Base-by-base conservation (phyloP, 768 basidiomycete genomes). In the Cystofilobasidium bisporidii region DNA sequence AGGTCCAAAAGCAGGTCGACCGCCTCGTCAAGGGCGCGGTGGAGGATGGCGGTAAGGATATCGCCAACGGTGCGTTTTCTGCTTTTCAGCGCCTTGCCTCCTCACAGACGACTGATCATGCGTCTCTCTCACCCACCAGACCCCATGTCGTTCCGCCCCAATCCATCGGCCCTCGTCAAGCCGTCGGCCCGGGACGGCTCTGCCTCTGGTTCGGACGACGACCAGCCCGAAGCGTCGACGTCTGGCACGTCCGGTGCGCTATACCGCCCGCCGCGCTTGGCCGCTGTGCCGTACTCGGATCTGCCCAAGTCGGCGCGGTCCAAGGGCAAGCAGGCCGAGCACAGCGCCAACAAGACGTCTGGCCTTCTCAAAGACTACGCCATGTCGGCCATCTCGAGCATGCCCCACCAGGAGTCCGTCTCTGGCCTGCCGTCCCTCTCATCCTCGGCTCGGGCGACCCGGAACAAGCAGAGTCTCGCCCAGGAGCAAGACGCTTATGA, bases 1-100 rank as follows among this genome's bases (percentile, higher is more conserved):
- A 88, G 74, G 87, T 99, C 82, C 84, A 83, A 58, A 97, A 99
- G 76, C 96, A 98, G 76, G 90, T 99, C 72, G 91, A 97, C 72
- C 97, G 98, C 75, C 83, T 99, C 22, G 83, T 93, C 32, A 82
- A 84, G 69, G 77, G 67, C 9, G 67, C 88, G 8, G 87, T 90
- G 0, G 84, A 70, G n/a, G 58, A 88, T 71, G 86, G 77, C 48
- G 72, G 68, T 1, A 71, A 76, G 66, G 75, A 73, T 12, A 69
- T 76, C 3, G 70, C 67, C 11, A 74, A 75, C 43, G 76, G 75
- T 75, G 36, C 20, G 71, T 71, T 22, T 62, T 24, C 26, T 14
- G 9, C 15, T 6, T 50, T 45, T 32, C n/a, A 2, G 1, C 55
- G 22, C n/a, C 5, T 9, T 57, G 43, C 20, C 30, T 59, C 30